These are phyloP conservation scores for Nemania abortiva DNA, from an alignment of 2,329 filamentous ascomycete species.

Conservation along the genomic window DNA sequence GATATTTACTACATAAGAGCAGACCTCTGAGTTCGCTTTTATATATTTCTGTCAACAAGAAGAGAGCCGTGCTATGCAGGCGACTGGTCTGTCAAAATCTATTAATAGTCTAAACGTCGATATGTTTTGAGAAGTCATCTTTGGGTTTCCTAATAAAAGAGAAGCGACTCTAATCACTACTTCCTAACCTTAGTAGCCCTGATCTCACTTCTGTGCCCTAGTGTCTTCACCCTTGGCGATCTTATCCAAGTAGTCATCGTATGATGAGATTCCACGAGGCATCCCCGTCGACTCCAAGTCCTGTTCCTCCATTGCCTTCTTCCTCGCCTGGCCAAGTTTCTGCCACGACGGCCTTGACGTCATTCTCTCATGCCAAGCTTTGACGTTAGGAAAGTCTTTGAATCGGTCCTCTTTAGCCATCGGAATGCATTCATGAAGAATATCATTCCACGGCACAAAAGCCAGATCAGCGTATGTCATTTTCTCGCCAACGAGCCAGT, in stretches of 20 bases:
- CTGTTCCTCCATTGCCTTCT: constrained; percentile 2
- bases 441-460: constrained; percentile 42
- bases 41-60: too few relatives aligned
- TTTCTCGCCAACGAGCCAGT: constrained; percentile 39
- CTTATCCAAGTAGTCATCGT: constrained; percentile 3
- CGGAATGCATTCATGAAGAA: constrained; percentile 5
- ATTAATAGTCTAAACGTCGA: too few relatives aligned
- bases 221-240: background rate
- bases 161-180: too few relatives aligned
- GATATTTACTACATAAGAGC: too few relatives aligned
- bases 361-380: constrained; percentile 6
- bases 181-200: too few relatives aligned
- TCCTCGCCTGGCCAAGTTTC: background rate
- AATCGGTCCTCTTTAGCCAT: background rate
- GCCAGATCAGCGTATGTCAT: constrained; percentile 39
- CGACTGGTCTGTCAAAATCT: too few relatives aligned
- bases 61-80: too few relatives aligned
- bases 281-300: background rate
- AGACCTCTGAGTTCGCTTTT: too few relatives aligned
- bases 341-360: background rate
- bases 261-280: constrained; percentile 2
- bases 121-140: too few relatives aligned
- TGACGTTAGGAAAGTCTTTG: constrained; percentile 2
- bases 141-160: too few relatives aligned
- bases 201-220: too few relatives aligned